phyloP scores from a whole-genome alignment of 371 early-diverging fungal species.

The Apophysomyces elegans region DNA sequence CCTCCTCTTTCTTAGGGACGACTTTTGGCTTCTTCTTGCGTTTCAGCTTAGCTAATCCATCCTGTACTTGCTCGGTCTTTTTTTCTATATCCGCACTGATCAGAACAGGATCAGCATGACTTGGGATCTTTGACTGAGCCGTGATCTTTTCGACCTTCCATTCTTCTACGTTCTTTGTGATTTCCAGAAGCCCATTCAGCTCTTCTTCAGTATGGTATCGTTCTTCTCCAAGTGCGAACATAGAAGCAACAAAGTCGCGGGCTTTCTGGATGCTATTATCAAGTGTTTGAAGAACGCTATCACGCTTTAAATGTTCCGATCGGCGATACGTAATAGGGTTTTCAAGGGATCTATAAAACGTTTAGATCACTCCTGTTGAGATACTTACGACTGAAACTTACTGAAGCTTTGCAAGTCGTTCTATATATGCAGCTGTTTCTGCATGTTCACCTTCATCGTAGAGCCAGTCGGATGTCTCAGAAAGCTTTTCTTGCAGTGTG shows the following conservation, averaged over 20 bases:
- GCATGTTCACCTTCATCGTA: constrained; percentile 82
- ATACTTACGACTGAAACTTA: constrained; percentile 23
- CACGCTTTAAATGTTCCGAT: constrained; percentile 65
- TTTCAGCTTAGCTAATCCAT: constrained; percentile 55
- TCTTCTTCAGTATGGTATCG: constrained; percentile 68
- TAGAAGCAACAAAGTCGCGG: constrained; percentile 44
- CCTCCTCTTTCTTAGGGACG: constrained; percentile 29
- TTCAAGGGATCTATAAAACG: constrained; percentile 55
- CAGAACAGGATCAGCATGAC: constrained; percentile 70
- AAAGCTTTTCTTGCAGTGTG: constrained; percentile 58
- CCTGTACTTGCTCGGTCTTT: constrained; percentile 53
- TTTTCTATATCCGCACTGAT: constrained; percentile 55
- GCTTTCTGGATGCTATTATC: constrained; percentile 44
- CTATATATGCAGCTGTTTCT: constrained; percentile 50
- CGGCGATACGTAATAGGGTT: constrained; percentile 68
- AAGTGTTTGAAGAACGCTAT: constrained; percentile 60
- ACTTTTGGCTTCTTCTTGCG: constrained; percentile 66
- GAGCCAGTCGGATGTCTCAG: constrained; percentile 85
- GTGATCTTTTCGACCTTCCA: constrained; percentile 70
- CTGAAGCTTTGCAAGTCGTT: constrained; percentile 54
- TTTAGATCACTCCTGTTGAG: constrained; percentile 10
- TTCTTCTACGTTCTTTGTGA: constrained; percentile 49
- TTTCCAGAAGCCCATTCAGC: constrained; percentile 50
- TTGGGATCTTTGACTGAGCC: constrained; percentile 63
- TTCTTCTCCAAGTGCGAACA: constrained; percentile 49